phyloP scores from a whole-genome alignment of 371 early-diverging fungal genomes.

The Chytridium lagenaria region DNA sequence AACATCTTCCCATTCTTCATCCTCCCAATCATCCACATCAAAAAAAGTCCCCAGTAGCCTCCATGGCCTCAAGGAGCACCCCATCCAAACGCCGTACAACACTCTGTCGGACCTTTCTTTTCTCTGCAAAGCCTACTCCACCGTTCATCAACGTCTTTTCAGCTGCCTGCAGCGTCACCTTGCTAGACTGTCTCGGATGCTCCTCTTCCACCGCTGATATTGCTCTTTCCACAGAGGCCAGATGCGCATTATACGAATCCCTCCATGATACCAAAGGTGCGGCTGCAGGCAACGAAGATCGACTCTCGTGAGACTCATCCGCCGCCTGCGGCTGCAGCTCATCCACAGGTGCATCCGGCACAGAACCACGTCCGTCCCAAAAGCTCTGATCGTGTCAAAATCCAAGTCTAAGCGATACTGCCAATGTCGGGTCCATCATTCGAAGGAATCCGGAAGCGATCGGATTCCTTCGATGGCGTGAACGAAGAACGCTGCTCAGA shows the following conservation, averaged over 20 bases:
- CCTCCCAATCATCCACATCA: slow-evolving; percentile 5
- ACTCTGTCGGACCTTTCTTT: slow-evolving; percentile 18
- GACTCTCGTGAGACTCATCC: neutral
- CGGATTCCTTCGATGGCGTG: no score
- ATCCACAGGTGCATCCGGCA: slow-evolving; percentile 7
- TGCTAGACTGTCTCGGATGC: no score
- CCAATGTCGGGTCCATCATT: no score
- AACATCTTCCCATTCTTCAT: neutral
- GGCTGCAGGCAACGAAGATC: neutral
- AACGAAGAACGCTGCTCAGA: neutral
- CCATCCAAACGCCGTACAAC: slow-evolving; percentile 16
- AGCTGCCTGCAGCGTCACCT: no score
- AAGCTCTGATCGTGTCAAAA: slow-evolving; percentile 6
- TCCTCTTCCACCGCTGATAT: slow-evolving; percentile 5
- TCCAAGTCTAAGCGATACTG: neutral
- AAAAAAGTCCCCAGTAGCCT: slow-evolving; percentile 15
- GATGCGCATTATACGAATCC: neutral
- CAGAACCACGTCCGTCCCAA: neutral
- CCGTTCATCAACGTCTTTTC: no score
- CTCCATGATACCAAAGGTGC: neutral
- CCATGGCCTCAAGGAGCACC: slow-evolving; percentile 21
- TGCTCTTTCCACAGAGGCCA: slow-evolving; percentile 3
- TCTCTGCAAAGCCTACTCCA: neutral
- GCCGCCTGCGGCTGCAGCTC: neutral
- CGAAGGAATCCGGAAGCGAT: no score